phyloP scores from a whole-genome alignment of 2,329 filamentous ascomycete species.

The Coniochaeta sp. region DNA sequence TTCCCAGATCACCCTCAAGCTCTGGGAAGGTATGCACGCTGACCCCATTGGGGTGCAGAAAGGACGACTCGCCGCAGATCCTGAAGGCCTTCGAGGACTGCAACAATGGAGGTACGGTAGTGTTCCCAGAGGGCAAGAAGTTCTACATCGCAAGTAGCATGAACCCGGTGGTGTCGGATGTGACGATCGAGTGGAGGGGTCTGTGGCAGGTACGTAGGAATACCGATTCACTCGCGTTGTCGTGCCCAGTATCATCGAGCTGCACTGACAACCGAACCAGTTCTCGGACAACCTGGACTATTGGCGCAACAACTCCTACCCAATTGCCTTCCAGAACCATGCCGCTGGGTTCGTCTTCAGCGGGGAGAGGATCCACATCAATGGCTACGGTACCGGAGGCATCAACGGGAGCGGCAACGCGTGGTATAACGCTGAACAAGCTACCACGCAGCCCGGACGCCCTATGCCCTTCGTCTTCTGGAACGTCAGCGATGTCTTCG shows the following conservation, averaged over 20 bases:
- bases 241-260: neutral
- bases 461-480: slow-evolving; percentile 53
- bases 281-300: slow-evolving; percentile 43
- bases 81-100: slow-evolving; percentile 17
- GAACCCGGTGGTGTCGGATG: slow-evolving; percentile 28
- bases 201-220: slow-evolving; percentile 33
- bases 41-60: slow-evolving; percentile 8
- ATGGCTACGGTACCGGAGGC: slow-evolving; percentile 43
- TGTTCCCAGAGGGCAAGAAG: slow-evolving; percentile 40
- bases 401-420: slow-evolving; percentile 46
- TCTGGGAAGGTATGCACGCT: slow-evolving; percentile 15
- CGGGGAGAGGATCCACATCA: slow-evolving; percentile 40
- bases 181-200: slow-evolving; percentile 43
- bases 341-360: slow-evolving; percentile 42
- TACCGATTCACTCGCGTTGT: neutral
- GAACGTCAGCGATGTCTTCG: slow-evolving; percentile 46
- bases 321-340: slow-evolving; percentile 47
- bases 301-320: slow-evolving; percentile 47
- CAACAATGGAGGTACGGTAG: slow-evolving; percentile 25
- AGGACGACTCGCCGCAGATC: slow-evolving; percentile 18
- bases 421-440: slow-evolving; percentile 43
- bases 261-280: slow-evolving; percentile 13
- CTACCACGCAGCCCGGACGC: slow-evolving; percentile 36
- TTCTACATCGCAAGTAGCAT: slow-evolving; percentile 43
- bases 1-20: slow-evolving; percentile 7